Conservation (phyloP, 305 asterid species). For the Coffea humblotiana region DNA sequence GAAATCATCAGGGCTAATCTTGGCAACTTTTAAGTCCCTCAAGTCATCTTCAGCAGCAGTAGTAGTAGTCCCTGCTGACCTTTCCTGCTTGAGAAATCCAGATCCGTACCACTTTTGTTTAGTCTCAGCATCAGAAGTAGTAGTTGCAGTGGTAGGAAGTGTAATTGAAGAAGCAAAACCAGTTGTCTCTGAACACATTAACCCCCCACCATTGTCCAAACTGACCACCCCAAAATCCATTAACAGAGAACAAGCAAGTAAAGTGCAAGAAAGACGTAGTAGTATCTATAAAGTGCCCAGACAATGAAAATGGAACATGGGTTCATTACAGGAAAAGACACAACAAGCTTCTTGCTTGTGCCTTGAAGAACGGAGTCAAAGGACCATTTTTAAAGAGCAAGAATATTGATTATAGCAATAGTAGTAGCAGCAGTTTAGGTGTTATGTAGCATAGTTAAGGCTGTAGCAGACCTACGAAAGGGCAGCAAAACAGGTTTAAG, state of each 20-base stretch:
- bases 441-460: conserved; percentile 13
- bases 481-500: background rate
- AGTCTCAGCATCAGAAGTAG: conserved; percentile 14
- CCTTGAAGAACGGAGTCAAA: conserved; percentile 23
- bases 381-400: conserved; percentile 21
- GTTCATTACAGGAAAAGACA: conserved; percentile 19
- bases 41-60: conserved; percentile 30
- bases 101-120: conserved; percentile 38
- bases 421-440: conserved; percentile 5
- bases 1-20: conserved; percentile 27
- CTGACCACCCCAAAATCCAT: conserved; percentile 72
- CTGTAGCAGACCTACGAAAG: conserved; percentile 23
- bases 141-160: conserved; percentile 1
- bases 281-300: conserved; percentile 21
- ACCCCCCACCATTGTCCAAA: conserved; percentile 38
- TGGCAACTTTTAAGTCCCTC: conserved; percentile 31
- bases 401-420: conserved; percentile 4
- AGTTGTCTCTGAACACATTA: conserved; percentile 30
- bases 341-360: background rate
- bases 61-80: conserved; percentile 17
- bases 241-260: background rate
- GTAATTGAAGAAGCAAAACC: conserved; percentile 19
- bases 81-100: conserved; percentile 38
- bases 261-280: conserved; percentile 13
- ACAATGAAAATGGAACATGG: conserved; percentile 36